Evolutionary conservation across 345 rosid genomes (phyloP).

Genomic region (Populus pruinosa): DNA sequence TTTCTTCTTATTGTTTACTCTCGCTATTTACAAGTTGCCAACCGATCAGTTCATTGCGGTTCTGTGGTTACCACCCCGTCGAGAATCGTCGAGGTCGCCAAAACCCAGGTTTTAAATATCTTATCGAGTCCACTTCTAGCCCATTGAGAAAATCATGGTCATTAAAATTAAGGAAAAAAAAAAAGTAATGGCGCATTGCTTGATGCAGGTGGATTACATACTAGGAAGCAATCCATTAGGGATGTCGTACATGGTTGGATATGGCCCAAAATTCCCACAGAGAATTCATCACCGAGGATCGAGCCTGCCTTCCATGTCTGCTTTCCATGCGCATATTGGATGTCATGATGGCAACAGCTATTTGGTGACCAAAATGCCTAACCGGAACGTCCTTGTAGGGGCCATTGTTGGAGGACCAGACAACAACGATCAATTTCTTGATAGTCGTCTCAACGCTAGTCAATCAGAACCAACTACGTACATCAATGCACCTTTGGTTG

Average conservation of each 20-base stretch:
- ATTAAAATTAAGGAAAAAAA: neutral
- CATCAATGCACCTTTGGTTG: constrained; percentile 14
- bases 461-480: constrained; percentile 16
- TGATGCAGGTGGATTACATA: constrained; percentile 25
- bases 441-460: neutral
- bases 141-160: neutral
- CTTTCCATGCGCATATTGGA: neutral
- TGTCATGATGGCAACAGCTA: neutral
- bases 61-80: constrained; percentile 23
- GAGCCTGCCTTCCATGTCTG: constrained; percentile 5
- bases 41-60: constrained; percentile 31
- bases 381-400: constrained; percentile 7
- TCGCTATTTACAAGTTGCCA: neutral
- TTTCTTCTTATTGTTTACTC: constrained; percentile 20
- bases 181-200: too few relatives aligned
- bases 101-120: constrained; percentile 36
- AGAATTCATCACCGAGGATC: constrained; percentile 29
- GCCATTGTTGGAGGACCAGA: constrained; percentile 25
- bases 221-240: constrained; percentile 23
- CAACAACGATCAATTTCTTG: neutral
- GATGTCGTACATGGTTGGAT: constrained; percentile 35
- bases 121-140: neutral
- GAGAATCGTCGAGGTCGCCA: constrained; percentile 35
- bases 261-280: constrained; percentile 15
- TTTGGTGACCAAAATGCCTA: neutral